phyloP scores from a whole-genome alignment of 371 early-diverging fungal species.

The Syncephalastrum sp. region DNA sequence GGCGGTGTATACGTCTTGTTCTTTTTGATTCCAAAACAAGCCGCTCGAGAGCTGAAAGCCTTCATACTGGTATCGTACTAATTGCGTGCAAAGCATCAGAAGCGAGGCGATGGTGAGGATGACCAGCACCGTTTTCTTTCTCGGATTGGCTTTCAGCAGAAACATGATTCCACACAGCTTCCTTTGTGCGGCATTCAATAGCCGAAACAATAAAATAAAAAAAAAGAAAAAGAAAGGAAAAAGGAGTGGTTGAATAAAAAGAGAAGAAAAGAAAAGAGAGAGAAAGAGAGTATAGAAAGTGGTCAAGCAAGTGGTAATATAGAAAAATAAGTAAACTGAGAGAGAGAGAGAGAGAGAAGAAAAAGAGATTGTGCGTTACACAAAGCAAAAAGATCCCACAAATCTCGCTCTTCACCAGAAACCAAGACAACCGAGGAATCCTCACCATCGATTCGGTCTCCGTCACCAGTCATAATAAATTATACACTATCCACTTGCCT shows the following conservation, averaged over 20 bases:
- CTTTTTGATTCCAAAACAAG: conserved; percentile 4
- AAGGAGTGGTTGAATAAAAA: not conserved
- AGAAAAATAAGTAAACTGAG: not conserved
- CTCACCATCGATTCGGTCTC: not conserved
- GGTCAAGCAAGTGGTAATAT: no score
- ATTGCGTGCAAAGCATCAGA: conserved; percentile 11
- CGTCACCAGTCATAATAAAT: no score
- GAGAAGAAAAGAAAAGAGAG: conserved; percentile 1
- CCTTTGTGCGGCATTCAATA: conserved; percentile 8
- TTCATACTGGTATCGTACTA: conserved; percentile 15
- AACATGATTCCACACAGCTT: conserved; percentile 13
- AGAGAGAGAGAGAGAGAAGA: not conserved
- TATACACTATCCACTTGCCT: no score
- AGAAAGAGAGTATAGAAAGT: conserved; percentile 1
- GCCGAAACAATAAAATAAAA: not conserved
- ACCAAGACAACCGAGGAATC: conserved; percentile 6
- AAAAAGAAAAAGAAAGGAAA: conserved; percentile 5
- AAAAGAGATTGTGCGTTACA: conserved; percentile 4
- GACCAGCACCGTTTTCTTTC: conserved; percentile 11
- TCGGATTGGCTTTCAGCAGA: conserved; percentile 13
- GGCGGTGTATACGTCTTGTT: conserved; percentile 1
- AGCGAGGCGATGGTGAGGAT: conserved; percentile 13
- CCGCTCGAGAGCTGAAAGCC: conserved; percentile 3
- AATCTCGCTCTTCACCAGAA: not conserved
- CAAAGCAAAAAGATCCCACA: not conserved